phyloP scores from a whole-genome alignment of 208 protist genomes.

The Crithidia bombi region DNA sequence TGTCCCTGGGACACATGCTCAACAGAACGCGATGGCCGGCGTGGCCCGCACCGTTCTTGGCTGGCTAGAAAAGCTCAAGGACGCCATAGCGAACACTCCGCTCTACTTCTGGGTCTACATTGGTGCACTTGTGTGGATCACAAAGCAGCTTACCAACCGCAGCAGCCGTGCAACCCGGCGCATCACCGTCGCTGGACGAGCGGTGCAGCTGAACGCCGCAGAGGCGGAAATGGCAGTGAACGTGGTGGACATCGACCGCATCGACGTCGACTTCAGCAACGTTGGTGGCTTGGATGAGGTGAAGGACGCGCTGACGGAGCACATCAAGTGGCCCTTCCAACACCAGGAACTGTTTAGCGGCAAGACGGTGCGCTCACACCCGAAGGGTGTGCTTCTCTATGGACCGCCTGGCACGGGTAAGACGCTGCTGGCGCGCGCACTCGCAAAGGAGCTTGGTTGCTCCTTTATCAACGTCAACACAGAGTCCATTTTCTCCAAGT shows the following conservation, averaged over 20 bases:
- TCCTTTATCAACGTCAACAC: conserved; percentile 99
- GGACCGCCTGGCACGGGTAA: conserved; percentile 99
- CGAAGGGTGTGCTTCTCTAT: conserved; percentile 99
- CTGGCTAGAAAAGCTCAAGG: conserved; percentile 31
- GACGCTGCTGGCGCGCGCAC: conserved; percentile 98
- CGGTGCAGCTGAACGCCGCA: conserved; percentile 55
- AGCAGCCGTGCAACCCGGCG: conserved; percentile 47
- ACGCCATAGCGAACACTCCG: conserved; percentile 46
- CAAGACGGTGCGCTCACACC: conserved; percentile 92
- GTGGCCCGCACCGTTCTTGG: conserved; percentile 29
- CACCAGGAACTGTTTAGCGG: conserved; percentile 74
- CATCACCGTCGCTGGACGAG: conserved; percentile 43
- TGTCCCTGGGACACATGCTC: conserved; percentile 15
- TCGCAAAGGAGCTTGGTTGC: conserved; percentile 99
- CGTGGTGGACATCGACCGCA: conserved; percentile 71
- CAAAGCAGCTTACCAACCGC: conserved; percentile 51
- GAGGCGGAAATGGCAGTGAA: conserved; percentile 70
- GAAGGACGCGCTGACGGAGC: conserved; percentile 75
- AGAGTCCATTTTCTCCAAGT: conserved; percentile 89
- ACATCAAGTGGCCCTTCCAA: conserved; percentile 89
- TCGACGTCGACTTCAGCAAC: conserved; percentile 64
- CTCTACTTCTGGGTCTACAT: conserved; percentile 80
- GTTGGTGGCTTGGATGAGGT: conserved; percentile 82
- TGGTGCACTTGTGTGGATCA: conserved; percentile 63
- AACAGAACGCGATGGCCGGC: conserved; percentile 25